Percentiles rank a stretch among this genome's conserved stretches.
Evolutionary conservation across 2,329 filamentous ascomycete genomes (phyloP).

Genomic region (Aspergillus floridensis): DNA sequence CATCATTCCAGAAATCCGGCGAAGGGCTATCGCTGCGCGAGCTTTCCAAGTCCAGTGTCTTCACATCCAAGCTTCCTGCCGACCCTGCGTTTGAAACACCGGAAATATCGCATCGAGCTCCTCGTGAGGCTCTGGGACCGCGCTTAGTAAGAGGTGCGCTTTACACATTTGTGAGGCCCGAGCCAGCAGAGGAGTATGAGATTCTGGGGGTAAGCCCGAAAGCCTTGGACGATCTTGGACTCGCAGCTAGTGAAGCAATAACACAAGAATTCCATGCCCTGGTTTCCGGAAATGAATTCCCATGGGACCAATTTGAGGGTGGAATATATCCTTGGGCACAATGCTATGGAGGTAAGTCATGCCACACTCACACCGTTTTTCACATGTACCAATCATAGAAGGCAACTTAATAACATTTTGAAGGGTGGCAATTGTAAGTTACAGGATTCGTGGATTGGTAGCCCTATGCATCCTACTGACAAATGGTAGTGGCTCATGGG

Average conservation of each 20-base stretch:
- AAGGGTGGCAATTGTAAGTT: constrained; percentile 52
- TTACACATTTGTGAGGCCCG: constrained; percentile 88
- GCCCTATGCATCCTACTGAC: constrained; percentile 29
- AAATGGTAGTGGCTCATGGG: constrained; percentile 72
- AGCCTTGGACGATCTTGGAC: constrained; percentile 77
- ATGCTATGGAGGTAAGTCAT: constrained; percentile 76
- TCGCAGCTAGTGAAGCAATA: constrained; percentile 65
- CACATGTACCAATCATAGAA: not conserved
- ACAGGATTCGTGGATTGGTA: not conserved
- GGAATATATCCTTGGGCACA: constrained; percentile 98
- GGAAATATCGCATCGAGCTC: constrained; percentile 73
- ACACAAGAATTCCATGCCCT: constrained; percentile 73
- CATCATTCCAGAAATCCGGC: constrained; percentile 36
- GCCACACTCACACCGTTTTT: not conserved
- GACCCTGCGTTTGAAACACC: constrained; percentile 80
- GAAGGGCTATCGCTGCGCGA: constrained; percentile 44
- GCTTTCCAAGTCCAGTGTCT: constrained; percentile 63
- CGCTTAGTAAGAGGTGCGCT: constrained; percentile 80
- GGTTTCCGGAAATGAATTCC: constrained; percentile 77
- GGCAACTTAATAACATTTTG: constrained; percentile 10
- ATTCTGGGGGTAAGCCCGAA: constrained; percentile 76
- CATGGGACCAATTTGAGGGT: constrained; percentile 69
- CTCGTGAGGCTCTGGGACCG: constrained; percentile 72
- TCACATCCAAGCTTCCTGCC: constrained; percentile 67
- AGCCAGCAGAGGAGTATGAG: constrained; percentile 68